A percentile compares a stretch with the other conserved stretches of the same genome.
Evolutionary conservation across 129 eudicot species (phyloP).

Genomic region (Mikania micrantha): DNA sequence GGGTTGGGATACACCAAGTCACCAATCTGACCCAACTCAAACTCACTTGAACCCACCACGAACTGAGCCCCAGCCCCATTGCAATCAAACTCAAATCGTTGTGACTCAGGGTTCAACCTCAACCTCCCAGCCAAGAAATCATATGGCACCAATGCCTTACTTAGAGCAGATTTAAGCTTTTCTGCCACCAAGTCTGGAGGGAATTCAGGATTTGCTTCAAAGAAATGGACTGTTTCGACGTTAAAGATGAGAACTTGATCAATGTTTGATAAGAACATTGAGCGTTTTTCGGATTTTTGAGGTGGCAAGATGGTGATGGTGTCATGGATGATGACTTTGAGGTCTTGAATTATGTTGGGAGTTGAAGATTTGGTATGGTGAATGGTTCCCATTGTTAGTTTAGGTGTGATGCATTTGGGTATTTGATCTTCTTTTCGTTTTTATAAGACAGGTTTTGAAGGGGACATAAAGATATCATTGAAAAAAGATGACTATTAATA

Average conservation of each 20-base stretch:
- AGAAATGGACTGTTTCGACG: conserved; percentile 75
- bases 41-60: conserved; percentile 57
- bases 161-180: conserved; percentile 39
- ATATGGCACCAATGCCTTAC: conserved; percentile 42
- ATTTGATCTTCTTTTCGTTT: not conserved
- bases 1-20: conserved; percentile 89
- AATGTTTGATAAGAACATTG: conserved; percentile 71
- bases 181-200: conserved; percentile 45
- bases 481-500: no score
- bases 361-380: conserved; percentile 21
- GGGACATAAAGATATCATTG: not conserved
- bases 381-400: conserved; percentile 50
- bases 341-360: conserved; percentile 45
- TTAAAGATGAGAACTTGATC: conserved; percentile 73
- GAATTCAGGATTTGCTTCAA: conserved; percentile 39
- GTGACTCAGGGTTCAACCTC: conserved; percentile 35
- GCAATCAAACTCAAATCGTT: conserved; percentile 65
- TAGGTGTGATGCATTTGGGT: conserved; percentile 1
- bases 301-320: conserved; percentile 46
- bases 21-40: conserved; percentile 54
- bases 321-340: conserved; percentile 53
- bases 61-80: conserved; percentile 49
- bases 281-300: conserved; percentile 29
- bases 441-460: not conserved
- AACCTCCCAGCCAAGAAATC: conserved; percentile 76